Evolutionary conservation across 306 rosid genomes (phyloP).

Genomic region (Trichosanthes cucumerina): DNA sequence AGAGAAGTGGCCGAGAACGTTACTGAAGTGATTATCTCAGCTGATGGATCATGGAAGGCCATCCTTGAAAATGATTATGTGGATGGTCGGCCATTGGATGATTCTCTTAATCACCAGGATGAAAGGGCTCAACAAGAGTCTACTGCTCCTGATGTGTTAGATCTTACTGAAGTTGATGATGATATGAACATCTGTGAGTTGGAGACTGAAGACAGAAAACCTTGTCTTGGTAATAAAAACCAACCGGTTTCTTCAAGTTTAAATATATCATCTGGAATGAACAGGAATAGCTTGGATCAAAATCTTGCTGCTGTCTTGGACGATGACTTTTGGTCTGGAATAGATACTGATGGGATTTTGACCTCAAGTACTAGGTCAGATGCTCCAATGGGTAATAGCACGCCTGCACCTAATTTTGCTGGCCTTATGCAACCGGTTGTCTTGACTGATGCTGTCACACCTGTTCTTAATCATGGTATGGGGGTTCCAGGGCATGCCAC

Average conservation of each 20-base stretch:
- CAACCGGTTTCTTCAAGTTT: conserved; percentile 17
- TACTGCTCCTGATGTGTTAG: conserved; percentile 30
- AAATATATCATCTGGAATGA: conserved; percentile 15
- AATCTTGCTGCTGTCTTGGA: conserved; percentile 30
- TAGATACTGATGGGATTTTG: neutral
- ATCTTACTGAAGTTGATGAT: conserved; percentile 58
- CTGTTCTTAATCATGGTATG: conserved; percentile 33
- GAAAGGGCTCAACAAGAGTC: conserved; percentile 34
- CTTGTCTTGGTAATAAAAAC: conserved; percentile 16
- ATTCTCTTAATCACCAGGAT: conserved; percentile 19
- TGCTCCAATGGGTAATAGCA: conserved; percentile 21
- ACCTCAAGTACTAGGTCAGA: conserved; percentile 21
- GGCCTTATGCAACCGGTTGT: conserved; percentile 22
- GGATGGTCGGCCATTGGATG: conserved; percentile 24
- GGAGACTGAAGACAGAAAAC: conserved; percentile 52
- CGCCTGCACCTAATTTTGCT: conserved; percentile 11
- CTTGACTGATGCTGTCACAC: conserved; percentile 32
- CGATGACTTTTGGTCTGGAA: conserved; percentile 38
- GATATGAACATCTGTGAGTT: conserved; percentile 31
- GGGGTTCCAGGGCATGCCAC: conserved; percentile 27
- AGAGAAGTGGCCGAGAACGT: conserved; percentile 61
- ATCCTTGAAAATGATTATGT: conserved; percentile 35
- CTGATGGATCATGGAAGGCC: conserved; percentile 86
- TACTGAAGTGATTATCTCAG: conserved; percentile 50
- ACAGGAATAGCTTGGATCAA: conserved; percentile 19